Base-by-base conservation (phyloP, 371 early-diverging fungal species). In the Cokeromyces recurvatus region DNA sequence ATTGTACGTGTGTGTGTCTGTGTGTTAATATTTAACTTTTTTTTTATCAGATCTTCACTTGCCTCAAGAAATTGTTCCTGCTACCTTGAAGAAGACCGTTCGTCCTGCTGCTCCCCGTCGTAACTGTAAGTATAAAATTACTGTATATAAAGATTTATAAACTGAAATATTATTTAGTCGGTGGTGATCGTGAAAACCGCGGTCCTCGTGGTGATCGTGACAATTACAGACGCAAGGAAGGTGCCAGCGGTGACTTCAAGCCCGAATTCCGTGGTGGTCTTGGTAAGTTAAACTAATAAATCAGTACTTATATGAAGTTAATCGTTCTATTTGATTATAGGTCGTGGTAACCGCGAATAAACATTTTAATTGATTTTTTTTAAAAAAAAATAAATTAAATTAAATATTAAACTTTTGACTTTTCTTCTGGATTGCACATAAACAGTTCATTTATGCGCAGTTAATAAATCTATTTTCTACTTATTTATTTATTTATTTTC, bases 21-120 rank as follows among this genome's bases (percentile, higher is more conserved):
- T n/a, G n/a, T n/a, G n/a, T n/a, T n/a, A n/a, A n/a, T n/a, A n/a
- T 24, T 40, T 7, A 10, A 35, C 7, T 19, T 46, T 37, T 37
- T 21, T 45, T 36, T 0, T n/a, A n/a, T 32, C 48, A 67, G 68
- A 85, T 86, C 87, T 97, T 61, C 89, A 95, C 88, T 77, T 97
- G 55, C 96, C 97, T 58, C 79, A 84, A 59, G 94, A 92, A 71
- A 91, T 97, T 62, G 90, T 95, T 54, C 97, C 97, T 62, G 85
- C 91, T 66, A 94, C 97, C 61, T 81, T 90, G 87, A 92, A 92
- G 86, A 95, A 92, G 86, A 82, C 82, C 59, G 77, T 78, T 53
- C 85, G 86, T 66, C 68, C 79, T 38, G 54, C 82, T 54, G 82
- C 86, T 58, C 66, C 69, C 55, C 69, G 66, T 52, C 81, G 78